A percentile compares a stretch with the other conserved stretches of the same genome.
Evolutionary conservation across 257 asterid genomes (phyloP).

Genomic region (Petunia axillaris): DNA sequence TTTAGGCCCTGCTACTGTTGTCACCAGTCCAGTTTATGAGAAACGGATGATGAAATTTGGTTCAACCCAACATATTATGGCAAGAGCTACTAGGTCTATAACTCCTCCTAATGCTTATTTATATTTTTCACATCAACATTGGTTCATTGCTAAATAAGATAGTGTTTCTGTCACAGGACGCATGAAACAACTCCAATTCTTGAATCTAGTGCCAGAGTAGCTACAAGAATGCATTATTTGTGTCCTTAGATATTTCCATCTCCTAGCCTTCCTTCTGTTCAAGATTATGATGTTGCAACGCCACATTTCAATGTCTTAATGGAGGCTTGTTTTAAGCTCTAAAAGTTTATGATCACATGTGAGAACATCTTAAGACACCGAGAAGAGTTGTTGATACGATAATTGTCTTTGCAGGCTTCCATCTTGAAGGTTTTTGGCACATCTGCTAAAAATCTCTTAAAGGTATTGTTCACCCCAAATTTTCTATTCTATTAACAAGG

Average conservation of each 20-base stretch:
- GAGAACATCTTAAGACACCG: background rate
- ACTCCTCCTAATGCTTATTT: constrained; percentile 4
- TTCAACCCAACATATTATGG: constrained; percentile 1
- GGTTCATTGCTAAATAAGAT: background rate
- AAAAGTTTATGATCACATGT: background rate
- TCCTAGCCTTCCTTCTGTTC: constrained; percentile 7
- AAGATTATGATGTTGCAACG: background rate
- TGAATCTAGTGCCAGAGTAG: constrained; percentile 7
- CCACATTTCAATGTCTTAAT: background rate
- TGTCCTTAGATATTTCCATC: constrained; percentile 5
- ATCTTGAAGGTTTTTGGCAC: background rate
- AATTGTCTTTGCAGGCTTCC: background rate
- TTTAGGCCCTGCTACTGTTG: background rate
- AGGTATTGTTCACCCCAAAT: constrained; percentile 6
- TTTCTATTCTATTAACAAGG: background rate
- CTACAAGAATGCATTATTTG: background rate
- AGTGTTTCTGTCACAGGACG: background rate
- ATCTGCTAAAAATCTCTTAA: constrained; percentile 13
- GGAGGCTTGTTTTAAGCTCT: constrained; percentile 12
- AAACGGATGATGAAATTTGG: constrained; percentile 16
- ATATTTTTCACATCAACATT: background rate
- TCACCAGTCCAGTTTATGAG: background rate
- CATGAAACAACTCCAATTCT: constrained; percentile 16
- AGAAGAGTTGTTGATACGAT: background rate
- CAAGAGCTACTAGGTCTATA: background rate